These are phyloP conservation scores for Xylaria sp. DNA, from an alignment of 2,329 filamentous ascomycete species.

Conservation along the genomic window DNA sequence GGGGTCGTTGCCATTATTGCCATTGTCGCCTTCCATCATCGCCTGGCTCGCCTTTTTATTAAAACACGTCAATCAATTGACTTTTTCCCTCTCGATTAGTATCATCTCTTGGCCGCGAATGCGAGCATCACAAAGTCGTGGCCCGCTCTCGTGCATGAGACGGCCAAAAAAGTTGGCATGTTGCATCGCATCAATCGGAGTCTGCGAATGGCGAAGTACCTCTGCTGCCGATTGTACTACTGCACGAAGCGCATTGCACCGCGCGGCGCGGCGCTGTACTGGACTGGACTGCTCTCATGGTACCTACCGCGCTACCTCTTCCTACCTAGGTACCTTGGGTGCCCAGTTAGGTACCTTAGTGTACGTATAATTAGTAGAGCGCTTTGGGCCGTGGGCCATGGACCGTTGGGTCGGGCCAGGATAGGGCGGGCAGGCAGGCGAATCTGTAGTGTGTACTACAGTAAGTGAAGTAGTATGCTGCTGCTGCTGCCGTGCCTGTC, in stretches of 20 bases:
- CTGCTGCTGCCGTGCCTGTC: neutral
- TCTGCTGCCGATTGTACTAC: conserved; percentile 4
- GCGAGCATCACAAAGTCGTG: conserved; percentile 31
- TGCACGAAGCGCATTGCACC: conserved; percentile 8
- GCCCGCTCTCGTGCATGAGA: conserved; percentile 40
- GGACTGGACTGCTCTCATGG: neutral
- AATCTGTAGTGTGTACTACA: neutral
- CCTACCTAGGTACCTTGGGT: neutral
- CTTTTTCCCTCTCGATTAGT: conserved; percentile 26
- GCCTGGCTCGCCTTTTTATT: conserved; percentile 38
- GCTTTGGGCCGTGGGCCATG: conserved; percentile 16
- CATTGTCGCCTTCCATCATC: conserved; percentile 12
- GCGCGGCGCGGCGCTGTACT: conserved; percentile 7
- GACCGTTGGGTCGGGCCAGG: conserved; percentile 36
- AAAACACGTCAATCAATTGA: conserved; percentile 31
- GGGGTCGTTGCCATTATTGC: neutral
- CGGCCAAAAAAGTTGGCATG: conserved; percentile 37
- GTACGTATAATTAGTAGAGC: neutral
- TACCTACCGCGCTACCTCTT: neutral
- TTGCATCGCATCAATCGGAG: conserved; percentile 37
- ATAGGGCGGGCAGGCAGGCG: conserved; percentile 5
- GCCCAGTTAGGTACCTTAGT: conserved; percentile 7
- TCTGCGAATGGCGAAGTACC: conserved; percentile 34
- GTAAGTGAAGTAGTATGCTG: neutral
- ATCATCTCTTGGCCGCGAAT: conserved; percentile 9